These are phyloP conservation scores for Mayamaea pseudoterrestris DNA, from an alignment of 108 stramenopile species.

Conservation along the genomic window DNA sequence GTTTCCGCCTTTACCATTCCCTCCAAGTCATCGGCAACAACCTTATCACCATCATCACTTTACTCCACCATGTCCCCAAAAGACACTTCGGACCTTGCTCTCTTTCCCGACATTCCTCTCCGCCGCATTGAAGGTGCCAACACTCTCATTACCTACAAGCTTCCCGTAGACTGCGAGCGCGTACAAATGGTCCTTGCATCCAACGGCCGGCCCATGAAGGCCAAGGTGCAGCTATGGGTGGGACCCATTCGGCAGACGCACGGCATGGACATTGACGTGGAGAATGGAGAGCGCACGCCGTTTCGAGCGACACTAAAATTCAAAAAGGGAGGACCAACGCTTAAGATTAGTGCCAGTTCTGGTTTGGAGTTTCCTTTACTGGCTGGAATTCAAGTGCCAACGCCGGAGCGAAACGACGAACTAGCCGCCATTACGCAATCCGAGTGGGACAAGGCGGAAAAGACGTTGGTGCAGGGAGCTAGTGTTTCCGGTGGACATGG, in stretches of 20 bases:
- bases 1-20: no score
- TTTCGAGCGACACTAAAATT: slow-evolving; percentile 56
- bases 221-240: slow-evolving; percentile 46
- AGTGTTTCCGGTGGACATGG: slow-evolving; percentile 16
- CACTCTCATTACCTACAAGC: slow-evolving; percentile 48
- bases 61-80: no score
- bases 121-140: slow-evolving; percentile 53
- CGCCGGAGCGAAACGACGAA: slow-evolving; percentile 34
- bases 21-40: no score
- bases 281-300: slow-evolving; percentile 46
- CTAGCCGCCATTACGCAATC: slow-evolving; percentile 35
- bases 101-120: slow-evolving; percentile 32
- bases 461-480: slow-evolving; percentile 41
- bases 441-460: slow-evolving; percentile 34
- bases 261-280: slow-evolving; percentile 37
- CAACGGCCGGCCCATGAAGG: slow-evolving; percentile 58
- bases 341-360: slow-evolving; percentile 37
- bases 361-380: slow-evolving; percentile 44
- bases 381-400: slow-evolving; percentile 44
- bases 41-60: no score
- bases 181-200: slow-evolving; percentile 35
- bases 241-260: slow-evolving; percentile 55
- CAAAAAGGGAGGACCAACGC: slow-evolving; percentile 38
- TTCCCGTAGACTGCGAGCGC: slow-evolving; percentile 45
- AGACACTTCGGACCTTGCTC: no score